Evolutionary conservation across 495 filamentous ascomycete species (phyloP).

Genomic region (Delitschia confertaspora): DNA sequence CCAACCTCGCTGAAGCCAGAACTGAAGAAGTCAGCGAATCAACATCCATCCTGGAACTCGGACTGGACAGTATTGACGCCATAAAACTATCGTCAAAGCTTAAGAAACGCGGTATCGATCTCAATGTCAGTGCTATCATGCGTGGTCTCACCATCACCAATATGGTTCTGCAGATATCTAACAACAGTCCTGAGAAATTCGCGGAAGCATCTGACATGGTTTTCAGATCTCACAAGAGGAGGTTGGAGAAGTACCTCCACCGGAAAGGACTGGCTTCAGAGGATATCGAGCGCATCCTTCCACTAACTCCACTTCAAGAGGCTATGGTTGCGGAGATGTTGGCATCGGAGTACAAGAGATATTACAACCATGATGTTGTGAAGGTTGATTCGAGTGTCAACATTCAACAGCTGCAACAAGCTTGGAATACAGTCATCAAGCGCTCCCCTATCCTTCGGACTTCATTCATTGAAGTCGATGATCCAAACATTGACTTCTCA

Average conservation of each 20-base stretch:
- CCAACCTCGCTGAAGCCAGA: conserved; percentile 47
- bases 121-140: conserved; percentile 63
- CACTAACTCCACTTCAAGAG: conserved; percentile 68
- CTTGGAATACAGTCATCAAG: conserved; percentile 51
- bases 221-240: conserved; percentile 18
- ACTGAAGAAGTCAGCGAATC: conserved; percentile 41
- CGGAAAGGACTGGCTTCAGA: conserved; percentile 18
- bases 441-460: conserved; percentile 66
- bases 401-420: conserved; percentile 42
- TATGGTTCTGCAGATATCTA: conserved; percentile 36
- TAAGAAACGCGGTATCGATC: conserved; percentile 45
- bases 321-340: conserved; percentile 72
- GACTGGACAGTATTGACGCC: conserved; percentile 60
- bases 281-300: conserved; percentile 48
- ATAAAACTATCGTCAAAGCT: conserved; percentile 61
- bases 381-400: conserved; percentile 46
- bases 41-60: conserved; percentile 54
- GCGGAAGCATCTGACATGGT: conserved; percentile 10
- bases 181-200: neutral
- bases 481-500: conserved; percentile 42
- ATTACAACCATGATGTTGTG: conserved; percentile 72
- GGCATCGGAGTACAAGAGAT: conserved; percentile 53
- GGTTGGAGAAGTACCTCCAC: conserved; percentile 27
- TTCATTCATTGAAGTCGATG: conserved; percentile 54
- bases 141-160: conserved; percentile 53